Percentiles rank a stretch among this genome's conserved stretches.
These are phyloP conservation scores for Artemisia tridentata DNA, from an alignment of 129 eudicot species.

Conservation along the genomic window DNA sequence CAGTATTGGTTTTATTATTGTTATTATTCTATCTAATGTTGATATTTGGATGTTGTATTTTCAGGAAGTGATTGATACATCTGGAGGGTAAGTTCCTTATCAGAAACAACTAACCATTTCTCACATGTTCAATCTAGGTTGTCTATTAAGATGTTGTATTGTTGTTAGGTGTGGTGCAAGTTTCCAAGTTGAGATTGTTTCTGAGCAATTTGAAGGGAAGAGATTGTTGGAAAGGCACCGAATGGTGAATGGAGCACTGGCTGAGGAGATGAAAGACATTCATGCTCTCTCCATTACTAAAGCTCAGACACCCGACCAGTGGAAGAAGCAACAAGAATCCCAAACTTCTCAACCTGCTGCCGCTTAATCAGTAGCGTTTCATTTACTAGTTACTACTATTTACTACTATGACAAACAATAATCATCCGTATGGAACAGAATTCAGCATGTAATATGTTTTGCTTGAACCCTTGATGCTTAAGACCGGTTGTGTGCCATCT, in stretches of 20 bases:
- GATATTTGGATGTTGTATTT: slow-evolving; percentile 12
- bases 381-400: background rate
- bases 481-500: slow-evolving; percentile 12
- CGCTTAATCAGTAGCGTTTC: slow-evolving; percentile 7
- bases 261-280: slow-evolving; percentile 83
- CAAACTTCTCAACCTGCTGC: slow-evolving; percentile 53
- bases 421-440: slow-evolving; percentile 7
- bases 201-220: slow-evolving; percentile 85
- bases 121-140: background rate
- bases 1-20: background rate
- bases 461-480: slow-evolving; percentile 3
- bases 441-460: slow-evolving; percentile 21
- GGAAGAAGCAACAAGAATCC: slow-evolving; percentile 72
- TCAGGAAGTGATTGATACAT: slow-evolving; percentile 88
- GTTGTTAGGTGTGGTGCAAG: slow-evolving; percentile 85
- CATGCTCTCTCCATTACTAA: slow-evolving; percentile 91
- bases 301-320: slow-evolving; percentile 80
- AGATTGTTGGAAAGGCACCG: slow-evolving; percentile 94
- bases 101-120: background rate
- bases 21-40: background rate
- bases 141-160: background rate
- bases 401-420: slow-evolving; percentile 8
- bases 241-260: slow-evolving; percentile 73
- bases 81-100: slow-evolving; percentile 75
- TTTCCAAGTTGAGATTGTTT: slow-evolving; percentile 66